Evolutionary conservation across 2,329 filamentous ascomycete genomes (phyloP), one percentile per base, ranked within the genome.

Genomic region (Colletotrichum tamarilloi): DNA sequence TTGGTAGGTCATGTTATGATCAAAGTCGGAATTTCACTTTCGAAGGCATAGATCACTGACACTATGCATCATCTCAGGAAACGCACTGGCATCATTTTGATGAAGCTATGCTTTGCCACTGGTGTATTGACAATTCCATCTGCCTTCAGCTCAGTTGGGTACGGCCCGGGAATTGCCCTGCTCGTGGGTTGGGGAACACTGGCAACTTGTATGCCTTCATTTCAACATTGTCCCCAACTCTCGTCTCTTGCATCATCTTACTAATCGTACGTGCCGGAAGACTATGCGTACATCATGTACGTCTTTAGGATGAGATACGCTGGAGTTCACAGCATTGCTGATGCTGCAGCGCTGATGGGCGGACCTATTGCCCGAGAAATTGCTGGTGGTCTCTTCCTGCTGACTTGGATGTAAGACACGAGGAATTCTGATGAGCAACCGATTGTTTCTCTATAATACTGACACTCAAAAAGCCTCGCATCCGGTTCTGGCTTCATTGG

Each of bases 251-350:
- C 16, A 42, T 19, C 0, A 3, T 42, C 38, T 19, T 42, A 19
- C 38, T 42, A 42, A 24, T 42, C 5, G 14, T 42, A 7, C 52
- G 19, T 3, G 56, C 19, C 55, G 42, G 8, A 14, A 76, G 77
- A 78, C 62, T 79, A 78, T 59, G 78, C 78, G n/a, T 77, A 76
- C 19, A 69, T 79, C 57, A 76, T 77, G 77, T 78, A 77, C n/a
- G 57, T 32, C 11, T 79, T 79, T 38, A 76, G 77, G 12, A 78
- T 77, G 76, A 68, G 65, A 56, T 76, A 78, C 38, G 64, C 68
- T 5, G 76, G 77, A n/a, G 73, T 77, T 7, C 78, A 79, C 46
- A 78, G 75, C 46, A 79, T 79, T 42, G 78, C 77, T 24, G 78
- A 79, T 58, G 77, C 77, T 12, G 78, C 77, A 2, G 74, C 30